These are phyloP conservation scores for Diaporthe citrichinensis DNA, from an alignment of 2,329 filamentous ascomycete genomes.

Conservation along the genomic window DNA sequence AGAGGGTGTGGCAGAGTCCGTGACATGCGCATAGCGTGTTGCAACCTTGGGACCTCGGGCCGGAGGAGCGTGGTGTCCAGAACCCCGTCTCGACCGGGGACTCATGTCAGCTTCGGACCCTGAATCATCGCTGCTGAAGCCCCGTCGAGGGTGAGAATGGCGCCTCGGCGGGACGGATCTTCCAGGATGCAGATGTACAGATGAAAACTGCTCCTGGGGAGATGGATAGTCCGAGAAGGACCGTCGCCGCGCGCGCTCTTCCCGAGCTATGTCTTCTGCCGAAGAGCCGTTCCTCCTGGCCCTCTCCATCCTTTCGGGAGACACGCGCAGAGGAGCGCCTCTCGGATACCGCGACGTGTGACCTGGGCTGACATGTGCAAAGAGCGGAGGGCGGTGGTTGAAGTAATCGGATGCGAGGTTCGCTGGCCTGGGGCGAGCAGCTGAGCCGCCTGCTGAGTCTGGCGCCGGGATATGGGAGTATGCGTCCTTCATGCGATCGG, in stretches of 20 bases:
- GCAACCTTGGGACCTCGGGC: constrained; percentile 38
- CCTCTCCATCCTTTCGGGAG: constrained; percentile 46
- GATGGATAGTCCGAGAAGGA: constrained; percentile 67
- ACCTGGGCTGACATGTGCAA: constrained; percentile 58
- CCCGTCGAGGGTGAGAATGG: constrained; percentile 63
- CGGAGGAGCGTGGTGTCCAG: constrained; percentile 12
- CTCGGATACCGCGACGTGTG: constrained; percentile 52
- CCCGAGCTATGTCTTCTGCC: constrained; percentile 47
- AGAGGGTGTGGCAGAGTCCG: constrained; percentile 44
- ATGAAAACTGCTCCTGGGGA: constrained; percentile 50
- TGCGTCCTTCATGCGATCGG: constrained; percentile 39
- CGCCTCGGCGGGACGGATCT: constrained; percentile 54
- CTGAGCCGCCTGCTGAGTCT: constrained; percentile 29
- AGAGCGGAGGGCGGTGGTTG: constrained; percentile 53
- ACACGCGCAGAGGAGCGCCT: constrained; percentile 35
- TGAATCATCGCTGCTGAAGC: constrained; percentile 59
- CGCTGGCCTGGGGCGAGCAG: constrained; percentile 50
- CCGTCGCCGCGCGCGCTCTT: constrained; percentile 59
- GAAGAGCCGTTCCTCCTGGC: constrained; percentile 54
- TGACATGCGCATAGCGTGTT: constrained; percentile 42
- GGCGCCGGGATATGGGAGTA: constrained; percentile 42
- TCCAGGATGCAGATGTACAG: constrained; percentile 54
- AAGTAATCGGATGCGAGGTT: constrained; percentile 51
- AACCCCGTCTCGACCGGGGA: constrained; percentile 45
- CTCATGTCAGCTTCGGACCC: constrained; percentile 50